Base-by-base conservation (phyloP, 1,284 basidiomycete species). In the Pyrrhoderma lamaoense region DNA sequence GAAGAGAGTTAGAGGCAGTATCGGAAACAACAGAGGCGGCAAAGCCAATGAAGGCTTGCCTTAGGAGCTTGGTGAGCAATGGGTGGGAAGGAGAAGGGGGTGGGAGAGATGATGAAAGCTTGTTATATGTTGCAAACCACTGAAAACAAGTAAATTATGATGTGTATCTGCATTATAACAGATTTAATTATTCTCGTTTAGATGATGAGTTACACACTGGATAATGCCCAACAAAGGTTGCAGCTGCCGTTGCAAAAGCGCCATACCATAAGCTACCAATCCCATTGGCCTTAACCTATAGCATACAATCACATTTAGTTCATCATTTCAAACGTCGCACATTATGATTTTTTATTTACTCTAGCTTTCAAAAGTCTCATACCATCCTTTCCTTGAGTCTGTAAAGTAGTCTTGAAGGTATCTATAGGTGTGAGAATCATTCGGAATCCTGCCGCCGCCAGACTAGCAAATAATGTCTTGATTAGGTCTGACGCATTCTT, bases 151-250 rank as follows among this genome's bases (percentile, higher is more conserved):
- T 82, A 14, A n/a, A 42, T 14, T 14, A 21, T 45, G n/a, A 37
- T 42, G n/a, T n/a, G n/a, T n/a, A n/a, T n/a, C n/a, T n/a, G n/a
- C n/a, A n/a, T n/a, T n/a, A n/a, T n/a, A n/a, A n/a, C n/a, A n/a
- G n/a, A n/a, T n/a, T n/a, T n/a, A n/a, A n/a, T n/a, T n/a, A n/a
- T n/a, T n/a, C n/a, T n/a, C n/a, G n/a, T n/a, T n/a, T n/a, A n/a
- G n/a, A n/a, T n/a, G n/a, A n/a, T 37, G 22, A 31, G 16, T 7
- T 27, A 65, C 74, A 14, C 58, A 79, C 80, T 3, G 85, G 86
- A 64, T 89, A 94, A 65, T 90, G 78, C 0, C 92, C 92, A n/a
- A 92, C 90, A 59, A 94, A 93, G 0, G 90, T 93, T 5, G 91
- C 92, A 3, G 83, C 90, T 1, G 90, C 91, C 0, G 91, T 93